These are phyloP conservation scores for Boletus rex-veris DNA, from an alignment of 768 basidiomycete genomes.

Conservation along the genomic window DNA sequence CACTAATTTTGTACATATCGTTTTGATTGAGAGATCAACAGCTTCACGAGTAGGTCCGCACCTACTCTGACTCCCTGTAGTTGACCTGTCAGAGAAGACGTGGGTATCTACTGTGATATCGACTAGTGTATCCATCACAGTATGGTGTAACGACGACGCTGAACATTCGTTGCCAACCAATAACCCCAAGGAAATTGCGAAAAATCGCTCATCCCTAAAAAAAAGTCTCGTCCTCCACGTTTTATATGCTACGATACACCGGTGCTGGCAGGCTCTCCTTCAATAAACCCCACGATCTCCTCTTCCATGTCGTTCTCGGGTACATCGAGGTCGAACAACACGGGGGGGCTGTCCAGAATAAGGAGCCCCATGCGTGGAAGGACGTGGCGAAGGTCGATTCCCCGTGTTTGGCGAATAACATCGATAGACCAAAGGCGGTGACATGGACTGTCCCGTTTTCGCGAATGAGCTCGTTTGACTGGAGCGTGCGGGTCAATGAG, in stretches of 20 bases:
- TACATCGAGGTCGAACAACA: conserved; percentile 7
- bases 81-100: background rate
- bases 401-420: conserved; percentile 4
- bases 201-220: too few species aligned
- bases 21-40: background rate
- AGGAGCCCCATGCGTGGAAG: conserved; percentile 12
- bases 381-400: conserved; percentile 16
- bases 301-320: background rate
- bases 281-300: conserved; percentile 16
- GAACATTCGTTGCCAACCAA: background rate
- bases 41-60: background rate
- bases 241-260: background rate
- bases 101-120: background rate
- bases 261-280: background rate
- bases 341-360: conserved; percentile 16
- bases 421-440: conserved; percentile 36
- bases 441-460: conserved; percentile 28
- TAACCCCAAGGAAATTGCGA: too few species aligned
- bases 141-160: background rate
- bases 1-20: background rate
- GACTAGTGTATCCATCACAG: background rate
- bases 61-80: too few species aligned
- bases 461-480: conserved; percentile 45
- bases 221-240: too few species aligned
- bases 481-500: background rate